Evolutionary conservation across 306 rosid species (phyloP), one percentile per base, ranked within the genome.

Genomic region (Begonia peltatifolia): DNA sequence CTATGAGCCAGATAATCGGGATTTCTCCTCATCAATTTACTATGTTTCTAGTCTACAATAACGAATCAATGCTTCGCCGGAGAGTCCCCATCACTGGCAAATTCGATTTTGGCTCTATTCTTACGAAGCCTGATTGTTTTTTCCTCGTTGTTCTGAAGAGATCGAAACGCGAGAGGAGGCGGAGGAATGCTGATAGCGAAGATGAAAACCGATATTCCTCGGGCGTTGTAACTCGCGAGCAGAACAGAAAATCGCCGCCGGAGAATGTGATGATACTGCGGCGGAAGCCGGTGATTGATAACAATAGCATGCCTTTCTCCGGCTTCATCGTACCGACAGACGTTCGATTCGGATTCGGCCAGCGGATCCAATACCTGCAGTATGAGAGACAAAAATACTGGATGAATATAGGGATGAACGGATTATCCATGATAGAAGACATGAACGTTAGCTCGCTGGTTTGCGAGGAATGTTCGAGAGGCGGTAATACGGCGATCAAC

Each of bases 141-240:
- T 77, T 82, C 60, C 67, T 77, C 48, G 84, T 82, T 17, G 84
- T 61, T 38, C 42, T 74, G 52, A 80, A 75, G 72, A 76, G 78
- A 41, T 65, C 82, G 14, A 64, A 54, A 18, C 78, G 85, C 18
- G 64, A 67, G 25, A 63, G 77, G 69, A 61, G 65, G 64, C 61
- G 74, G 2, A 69, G n/a, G 64, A 42, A 12, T 9, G 18, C 25
- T 10, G 42, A 30, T 42, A 55, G 1, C 46, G 43, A 18, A 12
- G 60, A 54, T 2, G 57, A 57, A 30, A 0, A 30, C 38, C 0
- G 6, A 30, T 30, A 30, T 30, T 30, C 38, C 38, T 5, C 14
- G 61, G 36, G 12, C 50, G 64, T 35, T 47, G 57, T 43, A 11
- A 61, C n/a, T 54, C 42, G 60, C 2, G 54, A 17, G 2, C 12